Percentiles rank a stretch among this genome's conserved stretches.
Evolutionary conservation across 768 basidiomycete genomes (phyloP).

Genomic region (Trametes villosa): DNA sequence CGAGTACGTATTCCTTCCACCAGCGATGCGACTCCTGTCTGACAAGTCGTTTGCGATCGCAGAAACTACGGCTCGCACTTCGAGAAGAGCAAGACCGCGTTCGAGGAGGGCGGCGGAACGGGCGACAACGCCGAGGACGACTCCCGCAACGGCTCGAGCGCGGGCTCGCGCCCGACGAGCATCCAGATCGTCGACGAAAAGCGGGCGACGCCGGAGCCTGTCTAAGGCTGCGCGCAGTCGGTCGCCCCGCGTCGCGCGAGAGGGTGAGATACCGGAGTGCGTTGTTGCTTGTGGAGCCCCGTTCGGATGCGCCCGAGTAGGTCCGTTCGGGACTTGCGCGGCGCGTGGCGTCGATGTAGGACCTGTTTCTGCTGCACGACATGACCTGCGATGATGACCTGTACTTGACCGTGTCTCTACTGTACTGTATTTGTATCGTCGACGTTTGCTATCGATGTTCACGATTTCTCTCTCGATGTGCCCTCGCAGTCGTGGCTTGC

Average conservation of each 20-base stretch:
- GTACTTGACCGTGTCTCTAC: neutral
- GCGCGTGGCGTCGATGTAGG: neutral
- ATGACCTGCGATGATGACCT: neutral
- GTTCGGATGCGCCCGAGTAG: neutral
- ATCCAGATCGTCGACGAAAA: constrained; percentile 23
- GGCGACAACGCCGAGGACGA: constrained; percentile 46
- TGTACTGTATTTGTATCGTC: constrained; percentile 6
- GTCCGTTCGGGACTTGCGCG: neutral
- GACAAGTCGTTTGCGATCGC: constrained; percentile 2
- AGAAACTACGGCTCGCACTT: constrained; percentile 62
- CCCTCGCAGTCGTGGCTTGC: neutral
- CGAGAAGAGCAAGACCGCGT: constrained; percentile 79
- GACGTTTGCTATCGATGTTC: neutral
- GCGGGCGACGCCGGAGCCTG: constrained; percentile 22
- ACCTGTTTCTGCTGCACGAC: constrained; percentile 1
- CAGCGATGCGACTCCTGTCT: too few relatives aligned
- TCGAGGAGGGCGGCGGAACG: constrained; percentile 71
- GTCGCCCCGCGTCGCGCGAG: neutral
- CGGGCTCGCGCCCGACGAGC: constrained; percentile 23
- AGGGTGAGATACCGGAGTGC: too few relatives aligned
- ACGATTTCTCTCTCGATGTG: neutral
- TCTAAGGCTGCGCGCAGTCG: neutral
- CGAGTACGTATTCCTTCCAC: constrained; percentile 53
- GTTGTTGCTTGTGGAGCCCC: neutral
- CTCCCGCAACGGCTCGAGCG: constrained; percentile 1